Conservation (phyloP, 2,329 filamentous ascomycete species). For the Tolypocladium guangdongense region DNA sequence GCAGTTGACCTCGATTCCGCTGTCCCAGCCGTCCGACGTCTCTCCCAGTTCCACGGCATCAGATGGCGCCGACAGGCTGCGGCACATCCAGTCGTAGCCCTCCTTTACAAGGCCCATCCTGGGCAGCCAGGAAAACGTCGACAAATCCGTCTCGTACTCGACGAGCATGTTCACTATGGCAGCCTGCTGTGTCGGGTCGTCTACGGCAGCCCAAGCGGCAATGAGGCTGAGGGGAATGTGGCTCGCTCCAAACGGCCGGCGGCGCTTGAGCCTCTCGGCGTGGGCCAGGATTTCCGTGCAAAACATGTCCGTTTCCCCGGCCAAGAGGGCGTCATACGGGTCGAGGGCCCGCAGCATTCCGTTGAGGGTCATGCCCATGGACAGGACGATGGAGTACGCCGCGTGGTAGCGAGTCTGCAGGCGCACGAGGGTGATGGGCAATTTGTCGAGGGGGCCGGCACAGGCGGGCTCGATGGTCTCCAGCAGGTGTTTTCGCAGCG, state of each 20-base stretch:
- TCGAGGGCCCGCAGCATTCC: slow-evolving; percentile 12
- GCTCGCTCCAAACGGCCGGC: slow-evolving; percentile 16
- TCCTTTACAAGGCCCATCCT: not conserved
- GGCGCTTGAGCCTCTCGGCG: slow-evolving; percentile 8
- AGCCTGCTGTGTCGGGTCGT: slow-evolving; percentile 12
- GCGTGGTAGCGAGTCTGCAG: slow-evolving; percentile 4
- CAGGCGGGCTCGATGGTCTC: not conserved
- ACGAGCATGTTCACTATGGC: slow-evolving; percentile 6
- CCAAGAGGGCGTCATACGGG: slow-evolving; percentile 3
- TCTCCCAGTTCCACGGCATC: not conserved
- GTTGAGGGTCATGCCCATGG: slow-evolving; percentile 12
- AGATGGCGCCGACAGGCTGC: not conserved
- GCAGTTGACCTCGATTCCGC: not conserved
- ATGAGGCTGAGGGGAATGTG: slow-evolving; percentile 15
- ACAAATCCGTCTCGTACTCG: slow-evolving; percentile 10
- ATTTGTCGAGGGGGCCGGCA: not conserved
- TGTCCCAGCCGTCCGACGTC: not conserved
- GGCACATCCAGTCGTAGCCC: not conserved
- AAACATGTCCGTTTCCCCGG: slow-evolving; percentile 8
- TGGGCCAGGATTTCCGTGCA: slow-evolving; percentile 13
- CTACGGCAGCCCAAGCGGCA: slow-evolving; percentile 13
- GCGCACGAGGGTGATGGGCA: slow-evolving; percentile 2
- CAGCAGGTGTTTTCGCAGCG: slow-evolving; percentile 1
- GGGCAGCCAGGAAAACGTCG: not conserved
- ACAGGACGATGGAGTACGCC: slow-evolving; percentile 9